Conservation (phyloP, 2,329 filamentous ascomycete species). For the Trichoderma polysporum region DNA sequence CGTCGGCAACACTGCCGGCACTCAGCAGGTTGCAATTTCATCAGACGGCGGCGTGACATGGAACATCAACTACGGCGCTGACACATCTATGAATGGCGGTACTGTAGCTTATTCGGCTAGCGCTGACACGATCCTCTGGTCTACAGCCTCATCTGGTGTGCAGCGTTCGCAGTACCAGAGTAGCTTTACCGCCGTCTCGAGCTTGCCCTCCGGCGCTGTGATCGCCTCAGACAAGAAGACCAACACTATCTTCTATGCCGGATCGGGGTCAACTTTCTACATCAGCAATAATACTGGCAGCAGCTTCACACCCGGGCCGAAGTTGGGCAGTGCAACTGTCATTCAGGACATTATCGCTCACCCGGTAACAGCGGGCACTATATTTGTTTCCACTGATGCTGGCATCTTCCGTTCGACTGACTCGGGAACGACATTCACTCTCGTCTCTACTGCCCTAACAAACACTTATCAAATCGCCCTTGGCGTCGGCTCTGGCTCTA, state of each 20-base stretch:
- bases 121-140: constrained; percentile 14
- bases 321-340: background rate
- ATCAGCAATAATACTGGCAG: constrained; percentile 8
- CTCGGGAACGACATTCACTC: background rate
- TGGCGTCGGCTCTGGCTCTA: background rate
- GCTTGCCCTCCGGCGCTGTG: constrained; percentile 1
- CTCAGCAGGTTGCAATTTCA: constrained; percentile 9
- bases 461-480: constrained; percentile 12
- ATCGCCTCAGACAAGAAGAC: constrained; percentile 12
- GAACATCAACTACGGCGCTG: constrained; percentile 12
- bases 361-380: background rate
- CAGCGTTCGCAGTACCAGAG: constrained; percentile 9
- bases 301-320: background rate
- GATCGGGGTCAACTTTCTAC: constrained; percentile 4
- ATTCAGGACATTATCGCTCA: constrained; percentile 4
- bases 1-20: constrained; percentile 12
- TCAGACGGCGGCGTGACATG: constrained; percentile 8
- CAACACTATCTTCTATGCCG: constrained; percentile 6
- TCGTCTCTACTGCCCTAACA: background rate
- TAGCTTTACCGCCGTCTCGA: constrained; percentile 6
- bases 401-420: constrained; percentile 11
- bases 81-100: constrained; percentile 10
- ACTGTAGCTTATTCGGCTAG: constrained; percentile 10
- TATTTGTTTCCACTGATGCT: constrained; percentile 3
- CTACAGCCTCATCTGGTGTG: constrained; percentile 4